Percentiles rank a stretch among this genome's conserved stretches.
These are phyloP conservation scores for Elaeis guineensis DNA, from an alignment of 176 grass and related monocot genomes.

Conservation along the genomic window DNA sequence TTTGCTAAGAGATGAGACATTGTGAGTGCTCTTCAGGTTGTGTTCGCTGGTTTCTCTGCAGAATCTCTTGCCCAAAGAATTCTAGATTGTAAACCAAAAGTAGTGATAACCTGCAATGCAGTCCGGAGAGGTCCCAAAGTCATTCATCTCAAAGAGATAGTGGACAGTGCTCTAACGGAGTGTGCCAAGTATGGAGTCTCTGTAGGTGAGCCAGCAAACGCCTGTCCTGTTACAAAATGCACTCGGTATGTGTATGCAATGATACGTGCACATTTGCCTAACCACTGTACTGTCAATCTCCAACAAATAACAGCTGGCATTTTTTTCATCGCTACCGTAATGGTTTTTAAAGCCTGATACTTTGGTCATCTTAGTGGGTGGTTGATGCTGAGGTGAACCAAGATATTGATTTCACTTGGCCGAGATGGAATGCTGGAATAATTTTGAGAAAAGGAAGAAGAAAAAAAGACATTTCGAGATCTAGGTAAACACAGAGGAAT, in stretches of 20 bases:
- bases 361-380: no score
- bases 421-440: no score
- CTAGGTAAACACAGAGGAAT: no score
- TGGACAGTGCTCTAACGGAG: conserved; percentile 55
- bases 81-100: conserved; percentile 72
- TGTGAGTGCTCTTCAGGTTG: conserved; percentile 44
- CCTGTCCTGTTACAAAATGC: not conserved
- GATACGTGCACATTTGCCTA: no score
- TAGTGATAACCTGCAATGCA: conserved; percentile 95
- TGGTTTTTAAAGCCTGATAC: not conserved
- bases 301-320: no score
- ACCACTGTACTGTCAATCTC: no score
- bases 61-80: conserved; percentile 89
- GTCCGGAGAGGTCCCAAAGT: conserved; percentile 63
- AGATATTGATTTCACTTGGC: no score
- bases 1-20: not conserved
- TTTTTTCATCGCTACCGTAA: not conserved
- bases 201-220: conserved; percentile 40
- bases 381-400: no score
- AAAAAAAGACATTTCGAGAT: no score
- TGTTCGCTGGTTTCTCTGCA: conserved; percentile 92
- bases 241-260: no score
- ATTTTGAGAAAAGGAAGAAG: no score
- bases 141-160: conserved; percentile 88
- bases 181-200: conserved; percentile 54